These are phyloP conservation scores for Camelina laxa DNA, from an alignment of 345 rosid genomes.

Conservation along the genomic window DNA sequence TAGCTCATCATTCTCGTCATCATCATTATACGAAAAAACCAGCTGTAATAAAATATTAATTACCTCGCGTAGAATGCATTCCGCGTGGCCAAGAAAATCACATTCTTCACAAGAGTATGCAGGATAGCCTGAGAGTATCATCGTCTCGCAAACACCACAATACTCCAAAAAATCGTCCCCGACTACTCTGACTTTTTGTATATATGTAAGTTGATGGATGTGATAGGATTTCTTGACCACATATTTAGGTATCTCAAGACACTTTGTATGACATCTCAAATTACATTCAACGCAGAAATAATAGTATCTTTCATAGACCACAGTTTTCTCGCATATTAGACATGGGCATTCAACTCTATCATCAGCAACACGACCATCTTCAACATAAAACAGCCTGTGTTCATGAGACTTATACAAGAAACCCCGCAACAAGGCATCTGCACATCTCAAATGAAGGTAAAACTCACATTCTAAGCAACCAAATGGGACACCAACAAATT, in stretches of 20 bases:
- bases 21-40: too few species aligned
- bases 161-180: not conserved
- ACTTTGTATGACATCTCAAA: not conserved
- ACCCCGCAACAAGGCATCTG: not conserved
- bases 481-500: not conserved
- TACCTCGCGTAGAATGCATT: constrained; percentile 1
- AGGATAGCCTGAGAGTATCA: not conserved
- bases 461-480: not conserved
- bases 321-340: not conserved
- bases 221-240: not conserved
- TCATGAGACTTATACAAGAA: not conserved
- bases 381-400: not conserved
- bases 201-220: not conserved
- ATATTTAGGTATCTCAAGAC: not conserved
- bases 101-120: not conserved
- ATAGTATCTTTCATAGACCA: not conserved
- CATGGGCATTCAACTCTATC: not conserved
- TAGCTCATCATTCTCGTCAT: not conserved
- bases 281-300: not conserved
- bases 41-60: too few species aligned
- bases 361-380: not conserved
- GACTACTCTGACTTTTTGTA: not conserved
- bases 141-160: not conserved
- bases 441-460: not conserved
- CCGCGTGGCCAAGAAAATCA: not conserved